Conservation (phyloP, 2,329 filamentous ascomycete genomes). For the Venturia nashicola region DNA sequence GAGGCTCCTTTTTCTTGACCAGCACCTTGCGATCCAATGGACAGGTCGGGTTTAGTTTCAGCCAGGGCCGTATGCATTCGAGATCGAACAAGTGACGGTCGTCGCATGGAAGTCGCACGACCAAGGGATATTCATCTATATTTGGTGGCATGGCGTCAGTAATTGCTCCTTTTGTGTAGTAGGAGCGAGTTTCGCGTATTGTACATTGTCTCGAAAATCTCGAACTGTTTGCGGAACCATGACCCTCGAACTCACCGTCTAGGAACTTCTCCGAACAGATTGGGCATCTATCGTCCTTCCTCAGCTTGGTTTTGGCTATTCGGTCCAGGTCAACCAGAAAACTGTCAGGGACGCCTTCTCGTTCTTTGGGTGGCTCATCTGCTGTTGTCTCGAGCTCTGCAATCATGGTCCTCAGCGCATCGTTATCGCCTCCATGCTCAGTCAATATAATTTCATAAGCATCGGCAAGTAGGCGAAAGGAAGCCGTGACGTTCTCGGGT, state of each 20-base stretch:
- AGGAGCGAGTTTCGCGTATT: background rate
- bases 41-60: conserved; percentile 51
- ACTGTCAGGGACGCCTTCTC: conserved; percentile 48
- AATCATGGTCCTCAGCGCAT: conserved; percentile 43
- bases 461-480: conserved; percentile 48
- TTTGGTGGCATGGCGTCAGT: conserved; percentile 8
- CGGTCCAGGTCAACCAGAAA: conserved; percentile 49
- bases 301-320: conserved; percentile 43
- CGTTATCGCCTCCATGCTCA: conserved; percentile 18
- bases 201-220: background rate
- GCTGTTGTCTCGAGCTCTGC: conserved; percentile 41
- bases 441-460: conserved; percentile 46
- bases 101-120: conserved; percentile 50
- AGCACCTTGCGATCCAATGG: conserved; percentile 49
- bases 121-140: conserved; percentile 46
- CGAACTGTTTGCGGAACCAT: background rate
- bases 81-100: conserved; percentile 50
- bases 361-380: conserved; percentile 45
- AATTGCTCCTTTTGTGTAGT: background rate
- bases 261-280: conserved; percentile 50
- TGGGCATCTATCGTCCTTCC: conserved; percentile 40
- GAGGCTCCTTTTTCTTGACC: conserved; percentile 35
- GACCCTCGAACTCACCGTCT: conserved; percentile 31
- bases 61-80: conserved; percentile 53
- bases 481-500: conserved; percentile 47